A percentile compares a stretch with the other conserved stretches of the same genome.
phyloP scores from a whole-genome alignment of 208 protist genomes.

The Leishmania tarentolae region DNA sequence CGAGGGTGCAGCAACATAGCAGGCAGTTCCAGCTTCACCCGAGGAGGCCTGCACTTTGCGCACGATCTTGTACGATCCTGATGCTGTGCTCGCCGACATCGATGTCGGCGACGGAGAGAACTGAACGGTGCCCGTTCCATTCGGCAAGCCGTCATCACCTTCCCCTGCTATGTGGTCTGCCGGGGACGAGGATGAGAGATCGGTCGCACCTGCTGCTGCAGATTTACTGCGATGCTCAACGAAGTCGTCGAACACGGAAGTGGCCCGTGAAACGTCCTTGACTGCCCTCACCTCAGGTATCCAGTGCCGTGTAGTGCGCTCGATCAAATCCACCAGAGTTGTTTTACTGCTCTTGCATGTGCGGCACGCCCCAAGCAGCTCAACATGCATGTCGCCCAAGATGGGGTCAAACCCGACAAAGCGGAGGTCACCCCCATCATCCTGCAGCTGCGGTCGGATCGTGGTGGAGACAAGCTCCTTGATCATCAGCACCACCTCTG shows the following conservation, averaged over 20 bases:
- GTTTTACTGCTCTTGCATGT: conserved; percentile 86
- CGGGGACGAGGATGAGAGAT: neutral
- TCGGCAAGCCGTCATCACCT: neutral
- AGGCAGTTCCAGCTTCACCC: neutral
- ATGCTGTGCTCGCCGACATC: neutral
- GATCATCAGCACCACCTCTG: conserved; percentile 87
- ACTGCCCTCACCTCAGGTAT: conserved; percentile 87
- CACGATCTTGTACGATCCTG: conserved; percentile 17
- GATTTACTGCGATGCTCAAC: conserved; percentile 7
- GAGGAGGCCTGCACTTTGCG: conserved; percentile 18
- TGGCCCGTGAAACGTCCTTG: conserved; percentile 41
- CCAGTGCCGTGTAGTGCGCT: conserved; percentile 91
- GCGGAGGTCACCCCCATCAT: conserved; percentile 92
- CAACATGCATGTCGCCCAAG: conserved; percentile 70
- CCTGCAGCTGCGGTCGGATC: conserved; percentile 89
- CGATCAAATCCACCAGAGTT: conserved; percentile 89
- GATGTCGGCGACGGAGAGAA: conserved; percentile 5
- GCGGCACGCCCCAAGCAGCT: conserved; percentile 91
- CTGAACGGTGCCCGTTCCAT: conserved; percentile 13
- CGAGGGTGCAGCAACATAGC: neutral
- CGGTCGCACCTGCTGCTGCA: neutral
- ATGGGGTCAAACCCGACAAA: conserved; percentile 71
- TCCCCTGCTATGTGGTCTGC: neutral
- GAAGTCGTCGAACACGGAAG: conserved; percentile 31
- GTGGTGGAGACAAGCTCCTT: conserved; percentile 90